Base-by-base conservation (phyloP, 2,329 filamentous ascomycete genomes). In the Fusarium bulbicola region DNA sequence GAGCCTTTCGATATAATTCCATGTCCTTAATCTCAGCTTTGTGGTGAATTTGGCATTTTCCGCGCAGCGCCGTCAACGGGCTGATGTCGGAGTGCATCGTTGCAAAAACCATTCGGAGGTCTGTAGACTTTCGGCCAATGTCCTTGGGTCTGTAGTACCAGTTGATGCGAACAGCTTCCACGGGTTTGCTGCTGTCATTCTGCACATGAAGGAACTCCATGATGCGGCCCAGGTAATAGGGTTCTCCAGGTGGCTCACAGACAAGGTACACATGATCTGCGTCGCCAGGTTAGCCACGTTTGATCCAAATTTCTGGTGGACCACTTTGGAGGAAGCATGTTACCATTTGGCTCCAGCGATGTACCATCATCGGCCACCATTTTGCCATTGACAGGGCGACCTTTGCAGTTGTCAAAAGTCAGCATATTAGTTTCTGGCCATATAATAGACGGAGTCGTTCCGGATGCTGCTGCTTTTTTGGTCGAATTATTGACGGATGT, bases 41-140 rank as follows among this genome's bases (percentile, higher is more conserved):
- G 85, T 99, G 96, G 81, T 90, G 88, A 81, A 99, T 96, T 74
- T 92, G 90, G 83, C 95, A 98, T 85, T 97, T 97, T 75, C 96
- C 96, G 79, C 96, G 94, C 76, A 99, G 86, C 50, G 96, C 94
- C 57, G 95, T 95, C 78, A 99, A 87, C 65, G 96, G 96, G 81
- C 94, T 97, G 70, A 95, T 92, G 85, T 99, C 96, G 32, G 96
- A 98, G 83, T 99, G 96, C 96, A 99, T 99, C 36, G 96, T 97
- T 71, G 95, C 95, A 83, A 95, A 98, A 59, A 99, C 91, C 78
- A 95, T 87, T 70, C 96, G 93, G 67, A 93, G 95, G 86, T 99
- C 96, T 81, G 93, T 92, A 76, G 93, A 92, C 84, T 95, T 96
- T 76, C 95, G 93, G 75, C 94, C 93, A 79, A 98, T 97, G 84